Conservation (phyloP, 2,329 filamentous ascomycete species). For the Colletotrichum gloeosporioides region DNA sequence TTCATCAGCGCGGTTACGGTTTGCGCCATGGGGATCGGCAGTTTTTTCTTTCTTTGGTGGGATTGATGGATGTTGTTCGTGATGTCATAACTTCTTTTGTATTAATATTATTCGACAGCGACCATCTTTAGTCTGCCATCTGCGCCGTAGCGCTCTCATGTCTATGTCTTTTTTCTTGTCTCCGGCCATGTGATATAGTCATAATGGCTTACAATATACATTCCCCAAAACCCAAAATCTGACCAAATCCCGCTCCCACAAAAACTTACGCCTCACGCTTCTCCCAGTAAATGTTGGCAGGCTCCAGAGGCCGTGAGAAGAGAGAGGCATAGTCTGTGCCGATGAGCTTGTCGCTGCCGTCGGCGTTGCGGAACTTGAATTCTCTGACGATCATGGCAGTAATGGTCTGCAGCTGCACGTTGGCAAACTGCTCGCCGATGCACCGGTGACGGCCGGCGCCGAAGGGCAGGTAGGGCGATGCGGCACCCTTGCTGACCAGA, state of each 20-base stretch:
- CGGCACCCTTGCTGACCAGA: slow-evolving; percentile 87
- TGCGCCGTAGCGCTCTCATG: slow-evolving; percentile 13
- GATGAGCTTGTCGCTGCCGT: slow-evolving; percentile 72
- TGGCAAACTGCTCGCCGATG: slow-evolving; percentile 97
- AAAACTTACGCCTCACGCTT: slow-evolving; percentile 52
- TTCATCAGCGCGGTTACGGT: background rate
- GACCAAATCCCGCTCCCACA: background rate
- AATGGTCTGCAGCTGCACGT: slow-evolving; percentile 89
- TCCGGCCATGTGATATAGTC: slow-evolving; percentile 4
- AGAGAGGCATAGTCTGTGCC: slow-evolving; percentile 73
- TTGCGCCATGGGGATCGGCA: background rate
- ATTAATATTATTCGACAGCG: slow-evolving; percentile 17
- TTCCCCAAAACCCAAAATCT: background rate
- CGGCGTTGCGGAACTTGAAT: slow-evolving; percentile 80
- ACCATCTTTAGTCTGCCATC: background rate
- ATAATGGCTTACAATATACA: slow-evolving; percentile 15
- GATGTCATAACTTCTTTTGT: slow-evolving; percentile 18
- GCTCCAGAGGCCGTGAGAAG: slow-evolving; percentile 76
- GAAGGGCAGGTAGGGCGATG: slow-evolving; percentile 91
- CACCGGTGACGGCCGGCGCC: slow-evolving; percentile 92
- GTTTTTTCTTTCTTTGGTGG: background rate
- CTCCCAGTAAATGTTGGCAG: slow-evolving; percentile 79
- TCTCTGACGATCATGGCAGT: slow-evolving; percentile 75
- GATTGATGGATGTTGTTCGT: background rate
- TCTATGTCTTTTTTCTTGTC: slow-evolving; percentile 6